Conservation (phyloP, 2,329 filamentous ascomycete species). For the Falciphora oryzae region DNA sequence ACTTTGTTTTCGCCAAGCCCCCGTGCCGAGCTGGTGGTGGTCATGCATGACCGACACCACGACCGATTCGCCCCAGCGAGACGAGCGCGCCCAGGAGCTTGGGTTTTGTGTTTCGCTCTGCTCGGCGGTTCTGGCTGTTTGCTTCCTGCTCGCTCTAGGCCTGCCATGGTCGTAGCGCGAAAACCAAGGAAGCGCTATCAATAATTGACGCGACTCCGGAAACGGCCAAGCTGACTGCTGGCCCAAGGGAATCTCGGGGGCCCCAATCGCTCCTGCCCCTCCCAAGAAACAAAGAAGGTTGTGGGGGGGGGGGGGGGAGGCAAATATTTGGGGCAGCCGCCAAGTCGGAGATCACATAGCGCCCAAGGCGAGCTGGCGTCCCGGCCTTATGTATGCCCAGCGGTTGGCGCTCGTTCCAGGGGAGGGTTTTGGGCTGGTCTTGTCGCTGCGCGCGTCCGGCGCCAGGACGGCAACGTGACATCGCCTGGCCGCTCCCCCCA, state of each 20-base stretch:
- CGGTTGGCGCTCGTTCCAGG: neutral
- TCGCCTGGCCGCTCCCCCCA: neutral
- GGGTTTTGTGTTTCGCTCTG: conserved; percentile 13
- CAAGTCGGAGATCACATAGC: no score
- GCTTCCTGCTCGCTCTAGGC: conserved; percentile 7
- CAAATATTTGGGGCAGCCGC: neutral
- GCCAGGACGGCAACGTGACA: neutral
- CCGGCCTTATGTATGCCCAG: neutral
- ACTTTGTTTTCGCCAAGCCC: conserved; percentile 4
- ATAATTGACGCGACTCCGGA: no score
- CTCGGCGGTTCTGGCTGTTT: conserved; percentile 8
- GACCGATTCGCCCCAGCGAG: neutral
- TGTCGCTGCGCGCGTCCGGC: neutral
- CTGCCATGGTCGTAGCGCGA: no score
- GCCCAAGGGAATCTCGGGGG: no score
- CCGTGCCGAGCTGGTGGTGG: conserved; percentile 21
- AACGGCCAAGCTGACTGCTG: no score
- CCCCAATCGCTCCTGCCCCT: no score
- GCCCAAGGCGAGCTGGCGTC: no score
- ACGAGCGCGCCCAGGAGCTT: conserved; percentile 9
- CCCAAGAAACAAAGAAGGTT: neutral
- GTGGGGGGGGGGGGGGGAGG: neutral
- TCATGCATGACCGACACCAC: neutral
- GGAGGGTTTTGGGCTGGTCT: neutral
- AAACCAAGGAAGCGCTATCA: no score